phyloP scores from a whole-genome alignment of 768 basidiomycete species.

The Trametes cubensis region DNA sequence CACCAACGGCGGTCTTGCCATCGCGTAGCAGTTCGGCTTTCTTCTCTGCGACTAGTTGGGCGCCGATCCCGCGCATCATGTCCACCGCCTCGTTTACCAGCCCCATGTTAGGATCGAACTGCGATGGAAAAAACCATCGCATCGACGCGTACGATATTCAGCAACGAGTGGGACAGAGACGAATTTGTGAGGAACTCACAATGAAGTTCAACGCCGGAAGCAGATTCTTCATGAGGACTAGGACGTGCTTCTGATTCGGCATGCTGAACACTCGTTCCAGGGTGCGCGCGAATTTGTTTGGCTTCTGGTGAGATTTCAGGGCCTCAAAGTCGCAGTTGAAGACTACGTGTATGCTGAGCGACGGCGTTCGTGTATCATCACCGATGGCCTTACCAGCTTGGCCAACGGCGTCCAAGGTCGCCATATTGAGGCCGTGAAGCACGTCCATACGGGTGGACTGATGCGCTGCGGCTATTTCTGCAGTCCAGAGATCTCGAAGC shows the following conservation, averaged over 20 bases:
- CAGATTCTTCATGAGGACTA: conserved; percentile 20
- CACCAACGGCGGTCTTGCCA: conserved; percentile 37
- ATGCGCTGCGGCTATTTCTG: conserved; percentile 35
- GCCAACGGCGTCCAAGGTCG: conserved; percentile 47
- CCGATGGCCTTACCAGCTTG: conserved; percentile 35
- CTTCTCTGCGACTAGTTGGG: conserved; percentile 35
- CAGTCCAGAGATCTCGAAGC: conserved; percentile 30
- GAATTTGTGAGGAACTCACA: neutral
- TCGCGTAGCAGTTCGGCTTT: conserved; percentile 38
- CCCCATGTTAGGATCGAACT: neutral
- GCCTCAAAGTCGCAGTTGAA: conserved; percentile 41
- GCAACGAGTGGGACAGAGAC: no score
- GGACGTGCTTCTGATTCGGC: conserved; percentile 9
- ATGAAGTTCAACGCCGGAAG: conserved; percentile 30
- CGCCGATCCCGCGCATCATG: conserved; percentile 34
- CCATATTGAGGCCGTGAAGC: conserved; percentile 37
- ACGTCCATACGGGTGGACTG: conserved; percentile 34
- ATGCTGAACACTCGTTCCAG: conserved; percentile 32
- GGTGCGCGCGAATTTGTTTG: conserved; percentile 37
- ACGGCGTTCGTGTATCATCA: neutral
- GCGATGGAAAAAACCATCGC: no score
- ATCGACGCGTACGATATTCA: neutral
- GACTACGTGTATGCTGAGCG: conserved; percentile 22
- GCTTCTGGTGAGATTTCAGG: conserved; percentile 30
- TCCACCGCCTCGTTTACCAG: conserved; percentile 14